Base-by-base conservation (phyloP, 2,329 filamentous ascomycete genomes). In the Ploettnerulaceae sp. region DNA sequence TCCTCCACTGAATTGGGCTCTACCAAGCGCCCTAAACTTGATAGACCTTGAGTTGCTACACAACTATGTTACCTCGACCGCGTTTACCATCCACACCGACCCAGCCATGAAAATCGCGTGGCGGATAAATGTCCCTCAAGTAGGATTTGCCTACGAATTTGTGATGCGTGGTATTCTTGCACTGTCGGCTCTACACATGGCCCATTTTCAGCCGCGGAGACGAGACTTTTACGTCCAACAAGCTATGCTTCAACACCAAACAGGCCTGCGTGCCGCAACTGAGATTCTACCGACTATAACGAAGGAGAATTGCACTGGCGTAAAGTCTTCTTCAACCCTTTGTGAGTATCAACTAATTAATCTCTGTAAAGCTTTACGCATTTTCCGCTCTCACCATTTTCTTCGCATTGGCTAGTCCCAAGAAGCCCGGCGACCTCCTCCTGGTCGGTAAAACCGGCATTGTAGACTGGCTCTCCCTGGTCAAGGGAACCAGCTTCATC, bases 21-120 rank as follows among this genome's bases (percentile, higher is more conserved):
- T 21, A 25, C 32, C 45, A 22, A 28, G 33, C n/a, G 34, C 22
- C 5, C 56, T 70, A 14, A 69, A 69, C 18, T 52, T 72, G 1
- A 55, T 68, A 8, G 72, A 77, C 35, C 64, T 77, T 7, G 73
- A 77, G 52, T 66, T 79, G 1, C 63, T 79, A 5, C 73, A 78
- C 55, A 73, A 78, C 59, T 78, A 68, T 52, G 69, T 67, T 34
- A 71, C 68, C 0, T 69, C 68, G 7, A 78, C 75, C 0, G 69
- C 67, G 41, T 62, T 66, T n/a, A 76, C 73, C 0, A 59, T 77
- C 3, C 68, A 68, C 4, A 62, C 61, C 5, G 67, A 72, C 28
- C 62, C 68, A 0, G 53, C 61, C 5, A 51, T 74, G 3, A 69
- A 69, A 31, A 64, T 66, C 25, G 66, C 76, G 22, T 77, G 71